Conservation (phyloP, 306 rosid genomes). For the Fragaria ananassa region DNA sequence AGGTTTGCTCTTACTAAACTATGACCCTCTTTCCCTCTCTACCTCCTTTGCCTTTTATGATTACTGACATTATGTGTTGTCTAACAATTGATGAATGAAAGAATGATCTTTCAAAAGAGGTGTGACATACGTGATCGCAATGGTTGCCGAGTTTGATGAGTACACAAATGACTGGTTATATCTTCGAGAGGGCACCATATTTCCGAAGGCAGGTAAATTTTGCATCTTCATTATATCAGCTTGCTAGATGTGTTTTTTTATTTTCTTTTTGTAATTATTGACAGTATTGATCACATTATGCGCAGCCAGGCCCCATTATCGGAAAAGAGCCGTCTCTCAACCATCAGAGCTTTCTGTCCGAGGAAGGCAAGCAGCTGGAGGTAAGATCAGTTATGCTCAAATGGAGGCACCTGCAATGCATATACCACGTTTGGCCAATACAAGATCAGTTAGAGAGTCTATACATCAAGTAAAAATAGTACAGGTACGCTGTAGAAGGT, state of each 20-base stretch:
- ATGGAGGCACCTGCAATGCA: slow-evolving; percentile 80
- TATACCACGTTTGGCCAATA: slow-evolving; percentile 57
- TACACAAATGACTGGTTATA: slow-evolving; percentile 87
- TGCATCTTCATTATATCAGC: slow-evolving; percentile 4
- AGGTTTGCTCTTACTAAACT: slow-evolving; percentile 44
- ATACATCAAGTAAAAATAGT: slow-evolving; percentile 89
- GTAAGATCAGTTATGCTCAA: slow-evolving; percentile 27
- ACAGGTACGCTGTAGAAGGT: slow-evolving; percentile 42
- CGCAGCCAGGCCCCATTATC: slow-evolving; percentile 68
- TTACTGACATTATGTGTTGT: slow-evolving; percentile 13
- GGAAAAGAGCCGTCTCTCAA: slow-evolving; percentile 48
- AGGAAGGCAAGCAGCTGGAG: slow-evolving; percentile 35
- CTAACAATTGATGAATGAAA: slow-evolving; percentile 41
- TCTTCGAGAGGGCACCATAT: slow-evolving; percentile 71
- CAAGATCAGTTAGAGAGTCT: slow-evolving; percentile 68
- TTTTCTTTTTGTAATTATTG: slow-evolving; percentile 1
- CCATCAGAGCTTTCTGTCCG: slow-evolving; percentile 48
- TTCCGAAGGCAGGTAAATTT: slow-evolving; percentile 59
- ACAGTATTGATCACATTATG: slow-evolving; percentile 36
- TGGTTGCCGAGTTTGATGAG: slow-evolving; percentile 91
- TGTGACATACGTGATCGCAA: slow-evolving; percentile 67
- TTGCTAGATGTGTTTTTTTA: not conserved
- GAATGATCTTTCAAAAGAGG: slow-evolving; percentile 80
- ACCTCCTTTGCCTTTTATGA: slow-evolving; percentile 5
- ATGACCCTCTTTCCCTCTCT: not conserved